phyloP scores from a whole-genome alignment of 306 rosid species.

The Vigna trinervia region DNA sequence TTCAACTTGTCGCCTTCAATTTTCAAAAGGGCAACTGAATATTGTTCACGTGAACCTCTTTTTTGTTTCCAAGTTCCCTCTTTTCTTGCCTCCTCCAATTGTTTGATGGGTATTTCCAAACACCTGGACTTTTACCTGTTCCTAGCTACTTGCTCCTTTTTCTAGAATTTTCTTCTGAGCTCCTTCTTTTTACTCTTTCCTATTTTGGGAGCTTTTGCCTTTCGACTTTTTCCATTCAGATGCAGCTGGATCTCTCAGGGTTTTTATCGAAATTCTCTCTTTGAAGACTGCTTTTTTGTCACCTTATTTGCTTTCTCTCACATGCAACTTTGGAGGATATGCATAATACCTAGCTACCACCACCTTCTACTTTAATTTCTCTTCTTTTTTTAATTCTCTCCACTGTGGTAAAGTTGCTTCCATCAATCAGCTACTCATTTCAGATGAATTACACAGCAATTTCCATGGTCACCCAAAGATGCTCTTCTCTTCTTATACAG shows the following conservation, averaged over 20 bases:
- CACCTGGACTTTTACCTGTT: constrained; percentile 33
- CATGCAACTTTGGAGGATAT: constrained; percentile 47
- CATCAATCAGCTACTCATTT: background rate
- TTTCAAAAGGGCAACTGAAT: constrained; percentile 17
- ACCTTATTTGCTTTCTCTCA: constrained; percentile 35
- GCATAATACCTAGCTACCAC: background rate
- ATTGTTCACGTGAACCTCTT: background rate
- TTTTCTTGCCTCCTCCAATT: background rate
- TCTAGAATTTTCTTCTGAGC: background rate
- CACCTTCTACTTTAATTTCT: background rate
- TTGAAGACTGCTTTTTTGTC: constrained; percentile 6
- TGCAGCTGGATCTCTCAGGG: constrained; percentile 44
- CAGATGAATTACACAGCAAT: background rate
- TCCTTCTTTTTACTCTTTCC: background rate
- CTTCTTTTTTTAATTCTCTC: background rate
- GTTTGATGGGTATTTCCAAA: constrained; percentile 37
- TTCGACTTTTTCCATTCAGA: constrained; percentile 11
- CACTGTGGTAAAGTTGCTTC: background rate
- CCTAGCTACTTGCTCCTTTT: background rate
- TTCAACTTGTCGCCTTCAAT: constrained; percentile 25
- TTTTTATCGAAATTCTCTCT: constrained; percentile 39
- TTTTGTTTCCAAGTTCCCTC: background rate
- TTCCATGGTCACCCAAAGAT: background rate
- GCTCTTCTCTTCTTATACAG: background rate
- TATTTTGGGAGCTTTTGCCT: background rate